Base-by-base conservation (phyloP, 495 filamentous ascomycete species). In the Talaromyces wortmannii region DNA sequence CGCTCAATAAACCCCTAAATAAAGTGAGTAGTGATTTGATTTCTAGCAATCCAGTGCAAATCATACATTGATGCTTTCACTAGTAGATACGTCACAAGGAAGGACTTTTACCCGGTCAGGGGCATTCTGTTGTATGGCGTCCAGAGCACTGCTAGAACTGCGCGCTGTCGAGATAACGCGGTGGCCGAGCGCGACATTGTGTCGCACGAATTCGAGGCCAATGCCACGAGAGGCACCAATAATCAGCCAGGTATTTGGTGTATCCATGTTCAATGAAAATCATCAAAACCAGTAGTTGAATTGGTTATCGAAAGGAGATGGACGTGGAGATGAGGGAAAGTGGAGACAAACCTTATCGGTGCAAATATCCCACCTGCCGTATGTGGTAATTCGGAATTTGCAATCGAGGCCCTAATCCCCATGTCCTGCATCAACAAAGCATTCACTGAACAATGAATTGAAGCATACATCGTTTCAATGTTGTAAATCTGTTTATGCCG, bases 221-320 rank as follows among this genome's bases (percentile, higher is more conserved):
- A 84, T 83, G 54, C 81, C 81, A 61, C 79, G 68, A 45, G 73
- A 77, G 30, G 78, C 79, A 33, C 80, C 81, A 11, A 83, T 67
- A n/a, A 83, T 71, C 8, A 81, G 61, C 76, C 79, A 82, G 7
- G 77, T 78, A 30, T 66, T 55, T 29, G 53, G 1, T 36, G 6
- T 17, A 0, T 10, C 42, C 52, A 55, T 48, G 36, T 11, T 46
- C 31, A 15, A 40, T 40, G 5, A 5, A 40, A 2, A 40, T 40
- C 5, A 2, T 13, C 8, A 8, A 40, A 2, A 40, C 5, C 5
- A 40, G 36, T 40, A 2, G 8, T 40, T 40, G 36, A 40, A 10
- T 13, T 40, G 36, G 13, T 10, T 40, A 5, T 13, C 13, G 8
- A 40, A 40, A 40, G 8, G 13, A 10, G 36, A 13, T 8, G 36